These are phyloP conservation scores for Saturnispora halmiae DNA, from an alignment of 805 yeast species.

Conservation along the genomic window DNA sequence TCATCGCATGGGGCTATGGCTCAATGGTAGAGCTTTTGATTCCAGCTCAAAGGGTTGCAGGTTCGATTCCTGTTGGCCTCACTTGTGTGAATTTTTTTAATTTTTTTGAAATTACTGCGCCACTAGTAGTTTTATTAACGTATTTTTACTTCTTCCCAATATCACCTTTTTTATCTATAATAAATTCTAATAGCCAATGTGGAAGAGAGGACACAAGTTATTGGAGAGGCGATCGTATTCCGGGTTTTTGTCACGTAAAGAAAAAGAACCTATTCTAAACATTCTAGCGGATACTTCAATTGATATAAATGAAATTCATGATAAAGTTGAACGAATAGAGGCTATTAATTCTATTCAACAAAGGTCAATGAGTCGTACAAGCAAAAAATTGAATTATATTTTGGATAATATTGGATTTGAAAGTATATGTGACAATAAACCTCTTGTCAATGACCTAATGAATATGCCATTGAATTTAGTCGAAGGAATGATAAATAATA, in stretches of 20 bases:
- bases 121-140: no score
- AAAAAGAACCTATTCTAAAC: background rate
- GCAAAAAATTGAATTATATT: slow-evolving; percentile 1
- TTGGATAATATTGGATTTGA: slow-evolving; percentile 7
- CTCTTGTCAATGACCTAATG: slow-evolving; percentile 4
- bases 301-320: slow-evolving; percentile 3
- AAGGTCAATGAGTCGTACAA: background rate
- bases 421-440: slow-evolving; percentile 1
- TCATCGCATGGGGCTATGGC: slow-evolving; percentile 50
- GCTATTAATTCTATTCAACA: background rate
- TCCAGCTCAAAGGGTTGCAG: slow-evolving; percentile 36
- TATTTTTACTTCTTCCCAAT: background rate
- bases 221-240: background rate
- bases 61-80: slow-evolving; percentile 21
- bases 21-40: slow-evolving; percentile 76
- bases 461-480: slow-evolving; percentile 1
- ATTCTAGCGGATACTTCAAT: slow-evolving; percentile 4
- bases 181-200: no score
- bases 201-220: background rate
- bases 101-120: background rate
- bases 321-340: slow-evolving; percentile 7
- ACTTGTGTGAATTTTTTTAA: slow-evolving; percentile 4
- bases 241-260: background rate
- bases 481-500: background rate
- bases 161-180: background rate